Percentiles rank a stretch among this genome's conserved stretches.
These are phyloP conservation scores for Decorospora gaudefroyi DNA, from an alignment of 2,329 filamentous ascomycete genomes.

Conservation along the genomic window DNA sequence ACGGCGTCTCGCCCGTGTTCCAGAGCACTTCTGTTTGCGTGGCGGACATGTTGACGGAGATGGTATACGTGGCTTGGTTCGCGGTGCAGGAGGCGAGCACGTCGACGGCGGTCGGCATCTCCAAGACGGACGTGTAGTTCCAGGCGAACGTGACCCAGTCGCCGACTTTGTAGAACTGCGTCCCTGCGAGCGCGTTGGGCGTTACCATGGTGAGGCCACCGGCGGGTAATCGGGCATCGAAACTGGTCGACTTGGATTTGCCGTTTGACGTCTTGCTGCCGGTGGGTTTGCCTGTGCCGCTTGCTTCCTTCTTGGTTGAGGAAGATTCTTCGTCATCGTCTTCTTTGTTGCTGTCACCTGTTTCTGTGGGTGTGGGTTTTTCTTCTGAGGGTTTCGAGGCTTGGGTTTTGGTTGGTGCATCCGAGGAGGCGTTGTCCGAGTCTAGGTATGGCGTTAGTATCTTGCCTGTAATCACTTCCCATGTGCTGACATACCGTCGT, in stretches of 20 bases:
- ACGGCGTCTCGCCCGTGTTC: conserved; percentile 57
- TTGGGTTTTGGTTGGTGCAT: conserved; percentile 21
- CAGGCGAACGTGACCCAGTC: conserved; percentile 66
- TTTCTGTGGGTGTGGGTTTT: conserved; percentile 18
- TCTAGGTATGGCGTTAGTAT: conserved; percentile 3
- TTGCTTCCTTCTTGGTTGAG: conserved; percentile 21
- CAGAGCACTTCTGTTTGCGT: conserved; percentile 60
- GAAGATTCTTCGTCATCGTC: conserved; percentile 20
- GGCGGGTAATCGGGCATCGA: conserved; percentile 59
- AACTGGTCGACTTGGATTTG: conserved; percentile 41
- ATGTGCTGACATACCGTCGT: conserved; percentile 27
- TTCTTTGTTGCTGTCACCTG: conserved; percentile 17
- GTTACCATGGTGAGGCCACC: conserved; percentile 67
- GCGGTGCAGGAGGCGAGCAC: conserved; percentile 64
- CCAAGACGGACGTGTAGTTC: conserved; percentile 69
- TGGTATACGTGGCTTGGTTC: conserved; percentile 65
- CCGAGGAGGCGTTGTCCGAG: conserved; percentile 19
- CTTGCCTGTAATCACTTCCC: background rate
- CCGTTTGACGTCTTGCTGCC: conserved; percentile 27
- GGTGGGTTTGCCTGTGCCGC: conserved; percentile 27
- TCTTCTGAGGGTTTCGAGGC: conserved; percentile 9
- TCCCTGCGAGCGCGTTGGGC: conserved; percentile 55
- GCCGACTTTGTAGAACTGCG: conserved; percentile 67
- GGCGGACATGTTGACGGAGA: conserved; percentile 63
- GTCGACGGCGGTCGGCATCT: conserved; percentile 63